Conservation (phyloP, 176 grass and related monocot species). For the Carex scoparia region DNA sequence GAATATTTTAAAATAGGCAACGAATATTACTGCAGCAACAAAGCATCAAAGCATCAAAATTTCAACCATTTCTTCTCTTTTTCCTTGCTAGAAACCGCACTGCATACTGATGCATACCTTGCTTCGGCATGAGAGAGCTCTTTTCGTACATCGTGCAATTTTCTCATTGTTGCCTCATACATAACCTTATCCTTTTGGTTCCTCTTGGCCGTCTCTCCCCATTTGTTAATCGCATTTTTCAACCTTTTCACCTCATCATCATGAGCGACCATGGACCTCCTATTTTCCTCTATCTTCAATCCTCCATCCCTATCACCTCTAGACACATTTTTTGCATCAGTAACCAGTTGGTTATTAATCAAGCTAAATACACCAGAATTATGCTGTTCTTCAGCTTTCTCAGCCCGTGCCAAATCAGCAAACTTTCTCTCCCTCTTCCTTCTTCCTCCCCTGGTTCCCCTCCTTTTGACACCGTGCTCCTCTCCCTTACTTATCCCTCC, state of each 20-base stretch:
- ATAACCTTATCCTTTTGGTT: constrained; percentile 80
- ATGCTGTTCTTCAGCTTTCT: constrained; percentile 59
- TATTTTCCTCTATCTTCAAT: constrained; percentile 47
- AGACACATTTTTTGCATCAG: constrained; percentile 30
- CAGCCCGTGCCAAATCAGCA: constrained; percentile 50
- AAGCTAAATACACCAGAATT: constrained; percentile 69
- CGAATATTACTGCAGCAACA: not conserved
- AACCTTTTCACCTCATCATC: constrained; percentile 75
- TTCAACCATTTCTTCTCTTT: constrained; percentile 96
- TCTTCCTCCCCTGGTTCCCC: constrained; percentile 47
- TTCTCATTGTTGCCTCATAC: constrained; percentile 58
- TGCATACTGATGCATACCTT: constrained; percentile 53
- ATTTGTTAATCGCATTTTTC: constrained; percentile 45
- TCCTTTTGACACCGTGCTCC: constrained; percentile 1
- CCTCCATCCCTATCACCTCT: constrained; percentile 28
- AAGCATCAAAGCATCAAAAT: constrained; percentile 67
- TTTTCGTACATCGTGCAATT: constrained; percentile 55
- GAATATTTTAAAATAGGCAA: not conserved
- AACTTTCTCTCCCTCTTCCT: constrained; percentile 73
- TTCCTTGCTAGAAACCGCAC: constrained; percentile 56
- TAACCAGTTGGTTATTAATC: constrained; percentile 67
- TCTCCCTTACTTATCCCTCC: constrained; percentile 76
- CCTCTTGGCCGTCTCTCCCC: constrained; percentile 74
- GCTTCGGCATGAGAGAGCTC: constrained; percentile 55
- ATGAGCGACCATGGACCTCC: constrained; percentile 63